Percentiles rank a stretch among this genome's conserved stretches.
Evolutionary conservation across 2,329 filamentous ascomycete genomes (phyloP).

Genomic region (Akanthomyces lecanii): DNA sequence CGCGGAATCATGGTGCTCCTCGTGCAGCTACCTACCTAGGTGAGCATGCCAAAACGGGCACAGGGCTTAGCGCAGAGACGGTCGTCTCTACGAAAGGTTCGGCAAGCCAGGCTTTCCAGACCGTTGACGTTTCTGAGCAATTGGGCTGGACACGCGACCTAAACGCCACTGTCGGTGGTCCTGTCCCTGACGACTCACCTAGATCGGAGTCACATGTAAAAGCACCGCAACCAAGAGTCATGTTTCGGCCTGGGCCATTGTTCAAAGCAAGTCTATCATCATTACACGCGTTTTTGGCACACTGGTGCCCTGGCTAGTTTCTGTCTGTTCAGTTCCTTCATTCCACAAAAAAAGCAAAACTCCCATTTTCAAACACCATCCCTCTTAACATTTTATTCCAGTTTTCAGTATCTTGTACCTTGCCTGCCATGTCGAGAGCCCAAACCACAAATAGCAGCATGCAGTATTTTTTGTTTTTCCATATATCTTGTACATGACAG

Average conservation of each 20-base stretch:
- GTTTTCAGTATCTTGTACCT: not conserved
- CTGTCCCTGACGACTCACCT: not conserved
- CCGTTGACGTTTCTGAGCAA: not conserved
- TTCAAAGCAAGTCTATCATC: slow-evolving; percentile 7
- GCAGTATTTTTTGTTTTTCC: not conserved
- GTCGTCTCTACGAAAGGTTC: not conserved
- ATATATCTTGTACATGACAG: slow-evolving; percentile 6
- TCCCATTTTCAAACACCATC: not conserved
- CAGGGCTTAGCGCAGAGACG: not conserved
- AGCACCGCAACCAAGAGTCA: not conserved
- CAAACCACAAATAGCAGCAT: not conserved
- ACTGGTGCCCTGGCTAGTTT: not conserved
- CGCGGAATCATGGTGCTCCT: not conserved
- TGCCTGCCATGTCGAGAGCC: slow-evolving; percentile 6
- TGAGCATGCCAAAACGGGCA: not conserved
- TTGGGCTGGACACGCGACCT: slow-evolving; percentile 4
- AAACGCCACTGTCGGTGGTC: not conserved
- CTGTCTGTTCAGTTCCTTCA: not conserved
- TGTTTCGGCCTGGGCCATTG: not conserved
- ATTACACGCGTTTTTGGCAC: not conserved
- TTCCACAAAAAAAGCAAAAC: not conserved
- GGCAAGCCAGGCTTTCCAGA: not conserved
- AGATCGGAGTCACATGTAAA: slow-evolving; percentile 8
- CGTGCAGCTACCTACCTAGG: no score
- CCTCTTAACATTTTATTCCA: not conserved